These are phyloP conservation scores for Byssothecium circinans DNA, from an alignment of 2,329 filamentous ascomycete species.

Conservation along the genomic window DNA sequence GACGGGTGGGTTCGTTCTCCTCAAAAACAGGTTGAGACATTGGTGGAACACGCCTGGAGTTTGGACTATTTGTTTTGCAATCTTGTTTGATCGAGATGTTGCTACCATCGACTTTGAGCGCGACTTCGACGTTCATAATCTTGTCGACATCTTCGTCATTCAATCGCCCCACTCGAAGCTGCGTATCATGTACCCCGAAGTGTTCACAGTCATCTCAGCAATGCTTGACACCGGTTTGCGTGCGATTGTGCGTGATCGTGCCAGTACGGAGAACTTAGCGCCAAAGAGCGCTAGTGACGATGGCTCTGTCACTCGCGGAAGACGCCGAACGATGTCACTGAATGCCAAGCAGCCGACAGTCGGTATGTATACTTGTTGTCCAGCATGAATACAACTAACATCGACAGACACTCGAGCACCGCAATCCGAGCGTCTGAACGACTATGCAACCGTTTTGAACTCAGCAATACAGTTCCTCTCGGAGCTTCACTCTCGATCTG, in stretches of 20 bases:
- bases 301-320: slow-evolving; percentile 40
- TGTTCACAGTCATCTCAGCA: slow-evolving; percentile 75
- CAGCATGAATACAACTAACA: slow-evolving; percentile 13
- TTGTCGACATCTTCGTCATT: slow-evolving; percentile 70
- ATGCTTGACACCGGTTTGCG: slow-evolving; percentile 88
- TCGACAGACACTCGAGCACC: slow-evolving; percentile 33
- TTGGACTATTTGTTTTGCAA: slow-evolving; percentile 86
- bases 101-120: slow-evolving; percentile 72
- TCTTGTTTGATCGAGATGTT: slow-evolving; percentile 84
- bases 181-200: slow-evolving; percentile 74
- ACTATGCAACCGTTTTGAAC: slow-evolving; percentile 68
- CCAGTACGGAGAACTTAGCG: slow-evolving; percentile 18
- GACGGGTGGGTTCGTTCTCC: slow-evolving; percentile 82
- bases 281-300: slow-evolving; percentile 23
- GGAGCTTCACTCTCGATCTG: slow-evolving; percentile 75
- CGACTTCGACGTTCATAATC: slow-evolving; percentile 71
- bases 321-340: slow-evolving; percentile 68
- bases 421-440: slow-evolving; percentile 47
- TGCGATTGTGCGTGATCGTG: slow-evolving; percentile 37
- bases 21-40: slow-evolving; percentile 76
- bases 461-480: slow-evolving; percentile 78
- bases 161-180: slow-evolving; percentile 47
- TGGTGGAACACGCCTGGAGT: slow-evolving; percentile 87
- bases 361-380: slow-evolving; percentile 5
- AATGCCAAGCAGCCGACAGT: slow-evolving; percentile 52